Evolutionary conservation across 306 rosid genomes (phyloP), one percentile per base, ranked within the genome.

Genomic region (Prunus dulcis): DNA sequence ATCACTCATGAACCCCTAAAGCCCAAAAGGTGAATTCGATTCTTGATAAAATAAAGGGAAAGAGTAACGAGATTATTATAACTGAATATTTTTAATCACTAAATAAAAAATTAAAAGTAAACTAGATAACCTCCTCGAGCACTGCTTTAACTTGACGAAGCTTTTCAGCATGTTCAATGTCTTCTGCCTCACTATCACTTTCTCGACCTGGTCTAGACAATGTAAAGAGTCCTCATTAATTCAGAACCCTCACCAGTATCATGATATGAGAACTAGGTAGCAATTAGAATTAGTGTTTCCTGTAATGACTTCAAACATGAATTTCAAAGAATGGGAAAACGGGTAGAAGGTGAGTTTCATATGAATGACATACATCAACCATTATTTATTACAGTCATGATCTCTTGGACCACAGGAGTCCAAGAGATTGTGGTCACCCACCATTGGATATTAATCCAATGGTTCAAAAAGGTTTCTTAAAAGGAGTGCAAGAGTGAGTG

Each of bases 61-160:
- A 46, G n/a, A 19, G 25, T 2, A 17, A 41, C 2, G 9, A 53
- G 58, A 53, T 5, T 19, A 53, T 18, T 5, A 6, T 3, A 63
- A 63, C 67, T 63, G 20, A 30, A 15, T 8, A 63, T 8, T 11
- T 63, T 27, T 15, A 15, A 34, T 34, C 15, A 41, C 22, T 45
- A 47, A 28, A 61, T 10, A 3, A 17, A 56, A 55, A 50, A 47
- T 15, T 60, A 12, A 73, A 75, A 75, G 47, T 38, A 76, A 80
- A 74, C 20, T 18, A 73, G 19, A 19, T 55, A 83, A 92, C 99
- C 99, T 95, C 99, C 86, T 95, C 99, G 64, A 95, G 99, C 76
- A 95, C 97, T 49, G 97, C 99, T 89, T 92, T 95, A 80, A 95
- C 99, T 89, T 92, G 99, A 68, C 97, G 97, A 70, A 95, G 97